Percentiles rank a stretch among this genome's conserved stretches.
Evolutionary conservation across 2,329 filamentous ascomycete species (phyloP).

Genomic region (Rhynchosporium graminicola): DNA sequence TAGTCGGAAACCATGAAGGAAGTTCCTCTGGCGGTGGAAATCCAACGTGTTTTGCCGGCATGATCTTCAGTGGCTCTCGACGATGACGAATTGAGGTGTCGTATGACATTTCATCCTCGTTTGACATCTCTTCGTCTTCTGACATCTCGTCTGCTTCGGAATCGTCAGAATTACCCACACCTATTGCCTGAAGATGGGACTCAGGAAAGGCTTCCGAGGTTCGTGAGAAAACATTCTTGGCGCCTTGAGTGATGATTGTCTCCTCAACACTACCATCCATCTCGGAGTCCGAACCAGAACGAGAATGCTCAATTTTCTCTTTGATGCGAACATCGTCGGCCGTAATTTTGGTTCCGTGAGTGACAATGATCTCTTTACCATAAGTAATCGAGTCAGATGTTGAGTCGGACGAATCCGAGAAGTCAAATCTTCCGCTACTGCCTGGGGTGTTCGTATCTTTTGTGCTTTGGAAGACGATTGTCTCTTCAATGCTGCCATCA

Average conservation of each 20-base stretch:
- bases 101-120: background rate
- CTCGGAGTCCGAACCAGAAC: background rate
- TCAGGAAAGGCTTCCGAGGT: background rate
- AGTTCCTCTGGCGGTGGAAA: conserved; percentile 20
- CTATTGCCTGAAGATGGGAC: conserved; percentile 5
- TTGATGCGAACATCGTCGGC: too few species aligned
- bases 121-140: too few species aligned
- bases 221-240: background rate
- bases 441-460: too few species aligned
- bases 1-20: conserved; percentile 22
- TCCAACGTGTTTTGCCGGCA: conserved; percentile 8
- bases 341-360: too few species aligned
- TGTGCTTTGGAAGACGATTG: too few species aligned
- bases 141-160: conserved; percentile 5
- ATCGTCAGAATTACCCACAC: background rate
- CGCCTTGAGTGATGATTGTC: conserved; percentile 12
- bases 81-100: conserved; percentile 7
- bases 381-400: too few species aligned
- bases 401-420: too few species aligned
- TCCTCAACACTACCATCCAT: conserved; percentile 10
- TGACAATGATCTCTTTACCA: too few species aligned
- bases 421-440: too few species aligned
- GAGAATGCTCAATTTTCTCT: too few species aligned
- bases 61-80: conserved; percentile 1
- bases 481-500: too few species aligned